Conservation (phyloP, 192 early-diverging fungal species). For the Coemansia asiatica region DNA sequence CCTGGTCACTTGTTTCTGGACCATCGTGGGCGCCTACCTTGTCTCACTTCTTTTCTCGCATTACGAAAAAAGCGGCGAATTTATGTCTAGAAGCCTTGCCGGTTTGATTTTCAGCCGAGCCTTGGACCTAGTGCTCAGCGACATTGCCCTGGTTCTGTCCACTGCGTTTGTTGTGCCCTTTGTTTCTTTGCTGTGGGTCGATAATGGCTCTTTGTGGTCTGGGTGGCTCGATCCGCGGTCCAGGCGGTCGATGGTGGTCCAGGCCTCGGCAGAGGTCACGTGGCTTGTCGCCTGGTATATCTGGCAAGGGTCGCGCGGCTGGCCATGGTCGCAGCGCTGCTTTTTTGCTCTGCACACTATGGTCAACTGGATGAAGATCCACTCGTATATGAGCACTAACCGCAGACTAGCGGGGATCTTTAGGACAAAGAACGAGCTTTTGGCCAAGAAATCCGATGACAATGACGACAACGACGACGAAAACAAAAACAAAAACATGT, state of each 20-base stretch:
- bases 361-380: constrained; percentile 94
- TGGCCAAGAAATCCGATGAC: constrained; percentile 16
- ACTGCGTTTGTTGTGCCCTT: constrained; percentile 64
- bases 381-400: constrained; percentile 88
- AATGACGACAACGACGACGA: constrained; percentile 1
- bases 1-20: constrained; percentile 56
- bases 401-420: constrained; percentile 61
- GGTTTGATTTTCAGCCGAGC: constrained; percentile 53
- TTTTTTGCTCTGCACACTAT: constrained; percentile 85
- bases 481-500: too few relatives aligned
- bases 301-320: constrained; percentile 66
- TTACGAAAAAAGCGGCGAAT: constrained; percentile 41
- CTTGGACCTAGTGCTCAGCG: constrained; percentile 67
- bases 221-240: constrained; percentile 24
- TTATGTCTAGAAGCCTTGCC: constrained; percentile 33
- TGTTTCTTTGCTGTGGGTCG: constrained; percentile 37
- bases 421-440: constrained; percentile 18
- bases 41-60: constrained; percentile 42
- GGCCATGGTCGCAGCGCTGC: constrained; percentile 89
- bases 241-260: constrained; percentile 33
- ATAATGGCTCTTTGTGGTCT: constrained; percentile 18
- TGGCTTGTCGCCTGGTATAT: constrained; percentile 61
- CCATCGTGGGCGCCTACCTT: constrained; percentile 45
- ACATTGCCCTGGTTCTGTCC: constrained; percentile 66
- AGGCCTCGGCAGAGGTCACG: constrained; percentile 60